A percentile compares a stretch with the other conserved stretches of the same genome.
Conservation (phyloP, 2,329 filamentous ascomycete genomes). For the Iodosphaeria phyllophila region DNA sequence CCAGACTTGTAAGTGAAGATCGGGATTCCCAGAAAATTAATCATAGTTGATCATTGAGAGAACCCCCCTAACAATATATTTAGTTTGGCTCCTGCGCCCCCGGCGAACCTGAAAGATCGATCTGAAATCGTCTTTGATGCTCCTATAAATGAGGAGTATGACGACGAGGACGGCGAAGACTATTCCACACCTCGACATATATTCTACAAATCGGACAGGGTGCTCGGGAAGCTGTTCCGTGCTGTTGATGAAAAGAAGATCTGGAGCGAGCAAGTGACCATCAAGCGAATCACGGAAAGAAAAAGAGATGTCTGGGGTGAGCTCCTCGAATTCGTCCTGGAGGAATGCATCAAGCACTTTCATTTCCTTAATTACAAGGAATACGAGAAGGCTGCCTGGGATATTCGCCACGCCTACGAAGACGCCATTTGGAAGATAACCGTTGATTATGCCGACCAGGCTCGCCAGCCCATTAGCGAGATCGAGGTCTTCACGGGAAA, state of each 20-base stretch:
- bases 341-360: constrained; percentile 10
- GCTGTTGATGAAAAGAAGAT: constrained; percentile 55
- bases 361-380: constrained; percentile 16
- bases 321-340: constrained; percentile 14
- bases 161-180: constrained; percentile 26
- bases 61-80: constrained; percentile 14
- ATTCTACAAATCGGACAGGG: constrained; percentile 51
- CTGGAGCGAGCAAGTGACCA: constrained; percentile 29
- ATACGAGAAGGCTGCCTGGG: constrained; percentile 18
- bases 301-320: constrained; percentile 23
- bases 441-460: constrained; percentile 24
- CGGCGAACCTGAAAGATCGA: constrained; percentile 23
- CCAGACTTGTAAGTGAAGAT: constrained; percentile 39
- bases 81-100: constrained; percentile 26
- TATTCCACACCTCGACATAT: constrained; percentile 22
- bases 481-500: constrained; percentile 35
- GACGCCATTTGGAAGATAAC: constrained; percentile 20
- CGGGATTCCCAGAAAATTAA: too few species aligned
- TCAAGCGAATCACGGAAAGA: constrained; percentile 8
- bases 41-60: too few species aligned
- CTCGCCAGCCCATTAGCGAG: constrained; percentile 23
- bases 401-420: constrained; percentile 28
- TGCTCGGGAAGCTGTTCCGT: constrained; percentile 53
- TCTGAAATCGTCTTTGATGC: constrained; percentile 21
- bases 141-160: neutral